Percentiles rank a stretch among this genome's conserved stretches.
phyloP scores from a whole-genome alignment of 306 rosid genomes.

The Castanea sativa region DNA sequence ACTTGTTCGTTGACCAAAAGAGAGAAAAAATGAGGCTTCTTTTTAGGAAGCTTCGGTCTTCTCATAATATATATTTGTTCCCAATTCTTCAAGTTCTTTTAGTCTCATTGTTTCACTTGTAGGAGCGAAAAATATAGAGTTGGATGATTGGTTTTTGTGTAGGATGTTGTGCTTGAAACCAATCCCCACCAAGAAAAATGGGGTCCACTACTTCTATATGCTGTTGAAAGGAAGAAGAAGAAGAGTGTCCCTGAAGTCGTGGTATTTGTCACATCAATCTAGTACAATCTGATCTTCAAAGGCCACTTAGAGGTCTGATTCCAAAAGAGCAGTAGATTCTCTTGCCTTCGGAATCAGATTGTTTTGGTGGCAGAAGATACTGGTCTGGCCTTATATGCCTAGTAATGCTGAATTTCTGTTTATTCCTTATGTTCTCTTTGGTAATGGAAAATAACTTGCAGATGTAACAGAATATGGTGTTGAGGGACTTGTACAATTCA shows the following conservation, averaged over 20 bases:
- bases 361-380: slow-evolving; percentile 78
- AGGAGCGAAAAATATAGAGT: slow-evolving; percentile 17
- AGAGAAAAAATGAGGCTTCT: no score
- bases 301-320: slow-evolving; percentile 55
- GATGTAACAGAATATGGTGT: slow-evolving; percentile 50
- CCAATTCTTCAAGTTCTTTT: slow-evolving; percentile 19
- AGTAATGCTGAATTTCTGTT: neutral
- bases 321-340: slow-evolving; percentile 55
- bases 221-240: slow-evolving; percentile 55
- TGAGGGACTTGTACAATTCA: slow-evolving; percentile 70
- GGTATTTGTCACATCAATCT: slow-evolving; percentile 70
- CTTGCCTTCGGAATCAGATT: slow-evolving; percentile 76
- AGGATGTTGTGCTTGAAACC: slow-evolving; percentile 55
- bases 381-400: slow-evolving; percentile 32
- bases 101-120: neutral
- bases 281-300: slow-evolving; percentile 66
- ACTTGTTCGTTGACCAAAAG: no score
- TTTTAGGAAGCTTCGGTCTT: no score
- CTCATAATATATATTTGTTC: neutral
- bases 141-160: slow-evolving; percentile 39
- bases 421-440: neutral
- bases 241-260: slow-evolving; percentile 63
- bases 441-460: slow-evolving; percentile 17
- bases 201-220: slow-evolving; percentile 80
- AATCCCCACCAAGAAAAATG: slow-evolving; percentile 36